phyloP scores from a whole-genome alignment of 2,329 filamentous ascomycete genomes.

The Tolypocladium album region DNA sequence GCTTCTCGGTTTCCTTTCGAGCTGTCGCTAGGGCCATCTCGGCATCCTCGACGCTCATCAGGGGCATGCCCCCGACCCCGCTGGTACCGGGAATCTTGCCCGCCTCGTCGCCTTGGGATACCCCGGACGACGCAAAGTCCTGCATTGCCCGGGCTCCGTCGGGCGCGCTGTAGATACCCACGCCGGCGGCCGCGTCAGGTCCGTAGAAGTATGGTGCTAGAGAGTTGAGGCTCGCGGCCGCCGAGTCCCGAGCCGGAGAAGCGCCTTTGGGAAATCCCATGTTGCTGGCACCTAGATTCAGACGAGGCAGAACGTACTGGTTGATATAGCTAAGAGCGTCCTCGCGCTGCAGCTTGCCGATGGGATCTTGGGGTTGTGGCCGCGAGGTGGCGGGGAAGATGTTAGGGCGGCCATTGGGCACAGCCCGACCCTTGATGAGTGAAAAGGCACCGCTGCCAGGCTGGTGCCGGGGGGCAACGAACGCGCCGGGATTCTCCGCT shows the following conservation, averaged over 20 bases:
- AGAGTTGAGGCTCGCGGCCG: slow-evolving; percentile 40
- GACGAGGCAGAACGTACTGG: slow-evolving; percentile 52
- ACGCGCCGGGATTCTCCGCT: slow-evolving; percentile 42
- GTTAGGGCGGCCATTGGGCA: slow-evolving; percentile 51
- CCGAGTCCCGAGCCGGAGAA: slow-evolving; percentile 29
- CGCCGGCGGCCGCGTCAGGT: slow-evolving; percentile 31
- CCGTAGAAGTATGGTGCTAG: slow-evolving; percentile 47
- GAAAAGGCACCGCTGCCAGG: slow-evolving; percentile 45
- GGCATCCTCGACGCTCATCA: slow-evolving; percentile 53
- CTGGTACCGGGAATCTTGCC: slow-evolving; percentile 17
- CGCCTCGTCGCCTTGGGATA: slow-evolving; percentile 15
- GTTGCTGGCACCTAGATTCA: slow-evolving; percentile 41
- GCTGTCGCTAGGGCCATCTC: slow-evolving; percentile 43
- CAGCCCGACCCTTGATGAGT: slow-evolving; percentile 52
- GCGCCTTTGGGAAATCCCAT: slow-evolving; percentile 27
- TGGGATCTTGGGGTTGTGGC: slow-evolving; percentile 42
- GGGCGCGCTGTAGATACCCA: slow-evolving; percentile 29
- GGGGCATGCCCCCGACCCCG: slow-evolving; percentile 32
- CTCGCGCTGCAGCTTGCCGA: slow-evolving; percentile 55
- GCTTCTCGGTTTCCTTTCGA: slow-evolving; percentile 48
- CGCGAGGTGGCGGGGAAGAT: slow-evolving; percentile 44
- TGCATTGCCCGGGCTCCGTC: slow-evolving; percentile 23
- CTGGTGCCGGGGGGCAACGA: slow-evolving; percentile 44
- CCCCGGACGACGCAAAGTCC: slow-evolving; percentile 19
- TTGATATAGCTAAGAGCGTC: slow-evolving; percentile 60